A percentile compares a stretch with the other conserved stretches of the same genome.
These are phyloP conservation scores for Hymenoscyphus linearis DNA, from an alignment of 2,329 filamentous ascomycete species.

Conservation along the genomic window DNA sequence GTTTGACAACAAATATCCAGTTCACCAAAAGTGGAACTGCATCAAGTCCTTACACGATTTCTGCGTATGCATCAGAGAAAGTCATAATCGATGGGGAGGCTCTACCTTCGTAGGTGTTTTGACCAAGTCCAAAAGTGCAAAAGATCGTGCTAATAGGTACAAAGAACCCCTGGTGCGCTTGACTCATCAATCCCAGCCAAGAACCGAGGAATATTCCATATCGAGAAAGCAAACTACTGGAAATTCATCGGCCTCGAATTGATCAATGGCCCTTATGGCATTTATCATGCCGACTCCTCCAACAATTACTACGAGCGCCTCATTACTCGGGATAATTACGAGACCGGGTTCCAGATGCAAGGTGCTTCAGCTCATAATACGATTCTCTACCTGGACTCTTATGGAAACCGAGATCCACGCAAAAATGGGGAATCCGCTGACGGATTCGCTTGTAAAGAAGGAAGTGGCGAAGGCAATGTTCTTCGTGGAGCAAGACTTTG, in stretches of 20 bases:
- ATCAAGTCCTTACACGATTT: constrained; percentile 38
- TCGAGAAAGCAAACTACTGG: constrained; percentile 42
- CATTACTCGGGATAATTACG: constrained; percentile 37
- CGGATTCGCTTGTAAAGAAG: constrained; percentile 44
- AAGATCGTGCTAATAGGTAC: not conserved
- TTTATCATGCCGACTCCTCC: constrained; percentile 33
- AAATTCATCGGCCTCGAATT: constrained; percentile 38
- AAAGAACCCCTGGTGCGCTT: constrained; percentile 37
- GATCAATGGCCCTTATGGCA: constrained; percentile 35
- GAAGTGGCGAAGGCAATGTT: constrained; percentile 41
- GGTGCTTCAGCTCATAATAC: constrained; percentile 35
- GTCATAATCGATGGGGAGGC: constrained; percentile 43
- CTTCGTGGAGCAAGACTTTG: constrained; percentile 42
- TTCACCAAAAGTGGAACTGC: constrained; percentile 40
- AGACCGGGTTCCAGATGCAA: constrained; percentile 36
- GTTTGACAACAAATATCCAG: constrained; percentile 42
- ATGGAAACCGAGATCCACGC: constrained; percentile 41
- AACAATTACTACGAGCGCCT: constrained; percentile 36
- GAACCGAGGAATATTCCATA: constrained; percentile 43
- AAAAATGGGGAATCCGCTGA: constrained; percentile 49
- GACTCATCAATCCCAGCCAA: constrained; percentile 36
- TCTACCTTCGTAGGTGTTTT: constrained; percentile 23
- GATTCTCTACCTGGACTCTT: constrained; percentile 40
- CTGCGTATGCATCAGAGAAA: constrained; percentile 39
- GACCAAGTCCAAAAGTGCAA: not conserved